phyloP scores from a whole-genome alignment of 305 asterid species.

The Petunia hybrid region DNA sequence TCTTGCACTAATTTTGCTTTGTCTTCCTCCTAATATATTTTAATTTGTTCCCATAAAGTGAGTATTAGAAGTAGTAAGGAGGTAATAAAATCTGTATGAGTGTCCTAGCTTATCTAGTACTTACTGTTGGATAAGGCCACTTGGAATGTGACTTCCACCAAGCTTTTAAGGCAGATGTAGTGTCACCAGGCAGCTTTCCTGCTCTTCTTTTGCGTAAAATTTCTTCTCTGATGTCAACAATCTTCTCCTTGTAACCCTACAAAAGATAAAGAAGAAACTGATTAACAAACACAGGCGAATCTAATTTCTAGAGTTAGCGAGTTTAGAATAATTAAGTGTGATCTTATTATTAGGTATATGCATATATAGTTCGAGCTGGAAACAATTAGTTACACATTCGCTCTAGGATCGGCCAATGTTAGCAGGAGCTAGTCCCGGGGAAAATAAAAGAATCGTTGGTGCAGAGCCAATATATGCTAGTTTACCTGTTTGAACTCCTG shows the following conservation, averaged over 20 bases:
- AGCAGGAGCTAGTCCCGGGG: too few relatives aligned
- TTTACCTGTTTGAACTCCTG: conserved; percentile 91
- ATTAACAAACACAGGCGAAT: background rate
- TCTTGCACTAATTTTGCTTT: conserved; percentile 86
- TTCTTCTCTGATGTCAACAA: conserved; percentile 91
- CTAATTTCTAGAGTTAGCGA: background rate
- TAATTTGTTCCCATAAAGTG: background rate
- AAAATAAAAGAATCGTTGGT: background rate
- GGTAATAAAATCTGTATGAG: background rate
- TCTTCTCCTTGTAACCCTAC: conserved; percentile 91
- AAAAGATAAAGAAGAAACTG: background rate
- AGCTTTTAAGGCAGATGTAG: conserved; percentile 83
- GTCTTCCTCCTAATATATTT: conserved; percentile 74
- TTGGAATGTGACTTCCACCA: conserved; percentile 99
- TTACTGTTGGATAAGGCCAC: conserved; percentile 98
- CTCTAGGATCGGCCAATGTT: too few relatives aligned
- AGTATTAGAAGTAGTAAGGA: background rate
- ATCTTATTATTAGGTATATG: background rate
- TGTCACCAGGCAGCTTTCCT: conserved; percentile 94
- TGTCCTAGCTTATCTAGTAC: background rate
- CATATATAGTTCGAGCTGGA: background rate
- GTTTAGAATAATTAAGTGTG: background rate
- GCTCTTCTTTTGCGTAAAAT: conserved; percentile 92
- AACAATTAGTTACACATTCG: background rate
- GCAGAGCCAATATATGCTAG: background rate